Base-by-base conservation (phyloP, 192 early-diverging fungal species). In the Entomortierella lignicola region DNA sequence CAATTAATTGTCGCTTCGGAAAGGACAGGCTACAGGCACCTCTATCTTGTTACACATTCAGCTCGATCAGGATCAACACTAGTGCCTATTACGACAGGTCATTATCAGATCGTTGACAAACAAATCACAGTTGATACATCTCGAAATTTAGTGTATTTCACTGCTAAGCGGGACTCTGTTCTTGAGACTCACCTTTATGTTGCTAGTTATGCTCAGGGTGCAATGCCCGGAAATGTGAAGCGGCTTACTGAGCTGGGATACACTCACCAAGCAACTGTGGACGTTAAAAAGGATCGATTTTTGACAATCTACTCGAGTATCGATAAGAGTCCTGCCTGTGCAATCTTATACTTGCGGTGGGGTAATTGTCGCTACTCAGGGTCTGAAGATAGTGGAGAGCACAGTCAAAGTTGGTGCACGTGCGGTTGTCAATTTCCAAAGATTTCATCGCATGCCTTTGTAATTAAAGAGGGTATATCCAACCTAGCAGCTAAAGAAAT, bases 141-240 rank as follows among this genome's bases (percentile, higher is more conserved):
- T 23, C 68, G 85, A 10, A 59, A 85, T 26, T 77, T 90, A 15
- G 86, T 91, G 1, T 92, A 89, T 51, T 92, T 91, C 56, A 84
- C 69, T 11, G 91, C 75, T 8, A 92, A 89, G 58, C 66, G 59
- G 23, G 90, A 91, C 39, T 72, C 82, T 0, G 84, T 87, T 13
- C 55, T 90, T 17, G 91, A 92, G 67, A 77, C 81, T 3, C 91
- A 92, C 63, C 66, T 92, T 1, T 92, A 92, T 66, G 90, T 89
- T 5, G 71, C 83, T 21, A 66, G 71, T 26, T 87, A 62, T 66
- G 69, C 79, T 0, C 21, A 50, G 15, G 48, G 51, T 8, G 62
- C 79, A 0, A 54, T 68, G 10, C 43, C 69, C 26, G 66, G 29
- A 0, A 60, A 72, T 6, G 43, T 68, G 12, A 55, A 41, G 27